Evolutionary conservation across 495 filamentous ascomycete genomes (phyloP).

Genomic region (Penicillium odoratum): DNA sequence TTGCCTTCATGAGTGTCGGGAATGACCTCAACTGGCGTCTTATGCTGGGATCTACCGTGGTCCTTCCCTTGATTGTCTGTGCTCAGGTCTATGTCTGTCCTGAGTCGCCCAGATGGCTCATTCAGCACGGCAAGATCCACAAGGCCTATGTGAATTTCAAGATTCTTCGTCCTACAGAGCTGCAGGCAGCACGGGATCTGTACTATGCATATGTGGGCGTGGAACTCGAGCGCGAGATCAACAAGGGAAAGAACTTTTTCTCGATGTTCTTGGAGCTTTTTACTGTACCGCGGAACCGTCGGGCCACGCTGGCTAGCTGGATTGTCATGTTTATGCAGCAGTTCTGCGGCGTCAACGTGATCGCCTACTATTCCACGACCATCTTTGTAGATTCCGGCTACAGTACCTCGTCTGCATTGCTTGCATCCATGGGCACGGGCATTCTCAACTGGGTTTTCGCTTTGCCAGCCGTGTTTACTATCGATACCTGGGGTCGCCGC

Average conservation of each 20-base stretch:
- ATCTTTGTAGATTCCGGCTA: conserved; percentile 56
- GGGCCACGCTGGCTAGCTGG: conserved; percentile 52
- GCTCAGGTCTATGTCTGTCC: conserved; percentile 60
- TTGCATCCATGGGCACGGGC: conserved; percentile 63
- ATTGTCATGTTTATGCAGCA: conserved; percentile 56
- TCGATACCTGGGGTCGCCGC: conserved; percentile 64
- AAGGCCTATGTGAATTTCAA: conserved; percentile 48
- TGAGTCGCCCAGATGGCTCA: conserved; percentile 68
- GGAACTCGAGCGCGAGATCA: conserved; percentile 44
- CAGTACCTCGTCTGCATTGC: conserved; percentile 44
- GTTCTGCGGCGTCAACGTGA: conserved; percentile 55
- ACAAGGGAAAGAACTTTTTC: conserved; percentile 47
- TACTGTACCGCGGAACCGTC: conserved; percentile 53
- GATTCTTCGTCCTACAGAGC: conserved; percentile 41
- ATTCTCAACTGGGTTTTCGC: conserved; percentile 67
- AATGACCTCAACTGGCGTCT: conserved; percentile 46
- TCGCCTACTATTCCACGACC: conserved; percentile 55
- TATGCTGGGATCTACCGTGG: conserved; percentile 48
- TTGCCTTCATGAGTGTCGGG: conserved; percentile 57
- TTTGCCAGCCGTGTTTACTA: conserved; percentile 66
- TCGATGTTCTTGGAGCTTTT: conserved; percentile 55
- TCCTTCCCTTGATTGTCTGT: conserved; percentile 44
- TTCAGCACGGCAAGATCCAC: conserved; percentile 53
- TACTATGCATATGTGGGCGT: conserved; percentile 55
- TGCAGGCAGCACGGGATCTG: conserved; percentile 54